Evolutionary conservation across 176 grass and related monocot genomes (phyloP), one percentile per base, ranked within the genome.

Genomic region (Eragrostis nindensis): DNA sequence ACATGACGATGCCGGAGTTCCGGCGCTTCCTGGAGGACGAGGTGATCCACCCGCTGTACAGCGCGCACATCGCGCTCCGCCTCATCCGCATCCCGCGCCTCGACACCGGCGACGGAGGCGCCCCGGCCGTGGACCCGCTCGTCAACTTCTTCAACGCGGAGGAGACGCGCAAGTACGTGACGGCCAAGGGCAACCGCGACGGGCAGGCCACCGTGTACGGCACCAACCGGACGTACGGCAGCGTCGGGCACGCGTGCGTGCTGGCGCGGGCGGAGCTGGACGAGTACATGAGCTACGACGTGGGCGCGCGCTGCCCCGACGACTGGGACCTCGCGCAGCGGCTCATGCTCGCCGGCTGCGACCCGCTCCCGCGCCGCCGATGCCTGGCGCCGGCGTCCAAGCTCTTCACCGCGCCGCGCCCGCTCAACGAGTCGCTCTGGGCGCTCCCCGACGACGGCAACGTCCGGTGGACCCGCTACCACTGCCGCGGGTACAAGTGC

Each of bases 1-100:
- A 92, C 88, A 87, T 98, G 55, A 91, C 90, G 7, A 64, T 87
- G 80, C 29, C 66, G 11, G 95, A 91, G 79, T 92, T 98, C 83
- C 66, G 77, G 40, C 83, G 77, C 19, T 98, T 98, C 82, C 84
- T 98, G 5, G 83, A 98, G 76, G 95, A 98, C 44, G 87, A 98
- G 81, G 92, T 98, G 19, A 90, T 98, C 81, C 87, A 92, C 50
- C 95, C 95, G 4, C 88, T 98, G 3, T 98, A 94, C 80, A 75
- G 76, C 83, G 92, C 87, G 1, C 92, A 89, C 82, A 87, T 98
- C 78, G 68, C 86, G 11, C 88, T 94, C 42, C 83, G 92, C 1
- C 95, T 91, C 2, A 92, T 94, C 60, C 89, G 95, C 77, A 73
- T 97, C 48, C 91, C 91, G 2, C 85, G 82, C 26, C 76, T 86